Evolutionary conservation across 2,329 filamentous ascomycete genomes (phyloP), one percentile per base, ranked within the genome.

Genomic region (Sclerotinia trifoliorum): DNA sequence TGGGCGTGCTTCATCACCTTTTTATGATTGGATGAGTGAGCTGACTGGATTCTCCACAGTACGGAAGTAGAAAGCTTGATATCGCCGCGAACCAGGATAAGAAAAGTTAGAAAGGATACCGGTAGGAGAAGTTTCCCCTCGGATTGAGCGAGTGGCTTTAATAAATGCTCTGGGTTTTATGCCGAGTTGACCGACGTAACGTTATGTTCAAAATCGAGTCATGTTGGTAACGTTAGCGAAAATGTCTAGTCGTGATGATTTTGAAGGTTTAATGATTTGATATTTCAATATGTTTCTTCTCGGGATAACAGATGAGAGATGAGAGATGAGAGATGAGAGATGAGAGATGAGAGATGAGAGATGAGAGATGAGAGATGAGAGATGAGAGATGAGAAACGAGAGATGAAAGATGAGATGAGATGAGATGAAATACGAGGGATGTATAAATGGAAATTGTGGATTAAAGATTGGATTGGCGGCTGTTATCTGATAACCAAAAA

Each of bases 1-100:
- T 39, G 29, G n/a, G 60, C 60, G 60, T 62, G 60, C 60, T 51
- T 51, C 60, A 62, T 62, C 29, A 24, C 5, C 6, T 8, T 10
- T 39, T 13, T 49, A 39, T 51, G 60, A 62, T 62, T 62, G 60
- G 60, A 26, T 51, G 1, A 8, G 19, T 13, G 5, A 8, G 46
- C 46, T 62, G 60, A 62, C 21, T 5, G 29, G 21, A 44, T 49
- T 32, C 60, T 39, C 46, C 29, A 51, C 5, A 11, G 46, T 5
- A 5, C 39, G 39, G 39, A 42, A 42, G 39, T 21, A 35, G 32
- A 49, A 61, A 49, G 58, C 58, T 62, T 51, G 46, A 62, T 35
- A 15, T 42, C 3, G 46, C 46, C 7, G 1, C 54, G 2, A 13
- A 26, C 60, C 51, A 51, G 60, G 29, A 62, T 62, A 21, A 19